Conservation (phyloP, 805 yeast species). For the Candida incommunis region DNA sequence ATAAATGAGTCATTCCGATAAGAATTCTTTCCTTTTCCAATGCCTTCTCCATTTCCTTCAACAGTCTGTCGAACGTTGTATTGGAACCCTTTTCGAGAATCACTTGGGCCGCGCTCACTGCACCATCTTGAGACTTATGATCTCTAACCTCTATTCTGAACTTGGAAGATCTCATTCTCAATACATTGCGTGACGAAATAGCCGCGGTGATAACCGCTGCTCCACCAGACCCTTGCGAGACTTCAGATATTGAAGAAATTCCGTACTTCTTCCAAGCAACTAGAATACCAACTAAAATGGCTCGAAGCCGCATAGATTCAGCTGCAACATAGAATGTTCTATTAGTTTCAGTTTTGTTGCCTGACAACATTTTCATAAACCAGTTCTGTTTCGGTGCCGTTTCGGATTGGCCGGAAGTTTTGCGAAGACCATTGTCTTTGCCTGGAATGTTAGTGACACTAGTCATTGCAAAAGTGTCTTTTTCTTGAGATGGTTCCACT, state of each 20-base stretch:
- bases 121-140: conserved; percentile 2
- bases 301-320: conserved; percentile 17
- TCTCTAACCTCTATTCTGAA: conserved; percentile 13
- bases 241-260: conserved; percentile 10
- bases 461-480: not conserved
- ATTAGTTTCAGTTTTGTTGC: conserved; percentile 5
- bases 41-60: conserved; percentile 11
- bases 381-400: conserved; percentile 22
- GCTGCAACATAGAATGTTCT: conserved; percentile 6
- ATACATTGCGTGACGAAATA: conserved; percentile 20
- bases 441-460: conserved; percentile 1
- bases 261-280: conserved; percentile 26
- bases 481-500: not conserved
- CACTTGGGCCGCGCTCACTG: conserved; percentile 7
- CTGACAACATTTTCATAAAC: conserved; percentile 21
- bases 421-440: not conserved
- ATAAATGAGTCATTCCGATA: not conserved
- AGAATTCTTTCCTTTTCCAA: conserved; percentile 3
- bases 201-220: conserved; percentile 18
- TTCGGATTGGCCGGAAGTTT: not conserved
- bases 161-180: conserved; percentile 19
- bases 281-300: conserved; percentile 18
- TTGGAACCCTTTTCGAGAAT: conserved; percentile 10
- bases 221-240: conserved; percentile 14
- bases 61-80: conserved; percentile 7